phyloP scores from a whole-genome alignment of 495 filamentous ascomycete species.

The Aspergillus haitiensis region DNA sequence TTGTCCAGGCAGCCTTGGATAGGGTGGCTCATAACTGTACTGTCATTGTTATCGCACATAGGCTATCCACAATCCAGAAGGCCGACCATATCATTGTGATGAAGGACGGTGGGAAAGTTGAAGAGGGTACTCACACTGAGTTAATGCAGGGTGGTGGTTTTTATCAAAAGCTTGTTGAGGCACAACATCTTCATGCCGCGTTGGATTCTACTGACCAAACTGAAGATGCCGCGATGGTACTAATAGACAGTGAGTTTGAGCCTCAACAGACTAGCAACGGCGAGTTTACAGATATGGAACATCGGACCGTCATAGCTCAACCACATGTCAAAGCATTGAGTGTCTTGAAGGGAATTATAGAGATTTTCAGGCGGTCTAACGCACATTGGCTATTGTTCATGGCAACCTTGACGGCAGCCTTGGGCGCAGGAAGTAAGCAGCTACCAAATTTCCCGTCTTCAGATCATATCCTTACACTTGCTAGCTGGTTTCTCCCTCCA shows the following conservation, averaged over 20 bases:
- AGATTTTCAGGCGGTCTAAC: no score
- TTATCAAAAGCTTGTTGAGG: constrained; percentile 47
- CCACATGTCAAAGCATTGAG: no score
- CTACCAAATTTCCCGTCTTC: constrained; percentile 11
- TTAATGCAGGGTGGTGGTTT: constrained; percentile 37
- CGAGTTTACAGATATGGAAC: no score
- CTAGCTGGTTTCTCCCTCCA: constrained; percentile 45
- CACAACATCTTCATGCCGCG: constrained; percentile 23
- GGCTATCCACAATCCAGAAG: constrained; percentile 54
- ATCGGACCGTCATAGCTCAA: no score
- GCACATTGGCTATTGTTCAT: no score
- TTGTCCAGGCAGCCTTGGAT: constrained; percentile 50
- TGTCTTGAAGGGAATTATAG: no score
- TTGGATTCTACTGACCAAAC: not conserved
- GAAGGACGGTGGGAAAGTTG: constrained; percentile 43
- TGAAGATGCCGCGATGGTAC: no score
- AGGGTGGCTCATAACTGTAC: constrained; percentile 40
- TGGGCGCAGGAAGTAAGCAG: constrained; percentile 50
- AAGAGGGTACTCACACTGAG: constrained; percentile 50
- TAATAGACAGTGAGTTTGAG: no score
- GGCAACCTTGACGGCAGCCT: constrained; percentile 26
- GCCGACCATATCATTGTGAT: constrained; percentile 58
- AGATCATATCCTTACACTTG: constrained; percentile 21
- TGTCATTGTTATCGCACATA: constrained; percentile 55
- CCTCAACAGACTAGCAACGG: no score